A percentile compares a stretch with the other conserved stretches of the same genome.
Evolutionary conservation across 1,139 yeast genomes (phyloP).

Genomic region (Fermentozyma sake): DNA sequence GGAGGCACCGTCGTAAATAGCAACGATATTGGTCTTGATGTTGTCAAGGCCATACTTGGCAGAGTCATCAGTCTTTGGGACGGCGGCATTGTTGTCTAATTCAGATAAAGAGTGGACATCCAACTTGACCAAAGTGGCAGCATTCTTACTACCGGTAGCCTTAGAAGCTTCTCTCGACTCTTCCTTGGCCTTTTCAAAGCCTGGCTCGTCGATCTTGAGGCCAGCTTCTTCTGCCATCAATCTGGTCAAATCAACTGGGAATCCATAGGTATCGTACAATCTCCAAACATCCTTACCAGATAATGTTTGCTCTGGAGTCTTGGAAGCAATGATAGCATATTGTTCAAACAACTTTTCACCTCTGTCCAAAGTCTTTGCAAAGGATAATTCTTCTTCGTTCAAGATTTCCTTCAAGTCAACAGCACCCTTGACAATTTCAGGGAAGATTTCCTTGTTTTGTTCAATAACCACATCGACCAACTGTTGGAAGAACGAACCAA

Average conservation of each 20-base stretch:
- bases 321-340: constrained; percentile 79
- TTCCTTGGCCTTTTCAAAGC: constrained; percentile 83
- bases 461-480: constrained; percentile 90
- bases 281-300: constrained; percentile 98
- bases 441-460: constrained; percentile 84
- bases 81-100: constrained; percentile 50
- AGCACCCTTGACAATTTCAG: constrained; percentile 74
- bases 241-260: constrained; percentile 96
- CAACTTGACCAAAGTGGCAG: constrained; percentile 62
- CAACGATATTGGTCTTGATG: constrained; percentile 59
- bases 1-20: constrained; percentile 63
- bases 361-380: constrained; percentile 92
- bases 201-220: constrained; percentile 85
- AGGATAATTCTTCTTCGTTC: constrained; percentile 93
- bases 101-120: constrained; percentile 86
- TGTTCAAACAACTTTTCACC: constrained; percentile 96
- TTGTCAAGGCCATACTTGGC: constrained; percentile 67
- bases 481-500: constrained; percentile 87
- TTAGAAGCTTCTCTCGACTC: constrained; percentile 94
- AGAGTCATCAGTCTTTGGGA: constrained; percentile 80
- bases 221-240: constrained; percentile 99
- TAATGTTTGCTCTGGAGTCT: constrained; percentile 68
- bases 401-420: constrained; percentile 81
- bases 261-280: constrained; percentile 97
- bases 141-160: constrained; percentile 67